Conservation (phyloP, 2,329 filamentous ascomycete genomes). For the Apiospora kogelbergensis region DNA sequence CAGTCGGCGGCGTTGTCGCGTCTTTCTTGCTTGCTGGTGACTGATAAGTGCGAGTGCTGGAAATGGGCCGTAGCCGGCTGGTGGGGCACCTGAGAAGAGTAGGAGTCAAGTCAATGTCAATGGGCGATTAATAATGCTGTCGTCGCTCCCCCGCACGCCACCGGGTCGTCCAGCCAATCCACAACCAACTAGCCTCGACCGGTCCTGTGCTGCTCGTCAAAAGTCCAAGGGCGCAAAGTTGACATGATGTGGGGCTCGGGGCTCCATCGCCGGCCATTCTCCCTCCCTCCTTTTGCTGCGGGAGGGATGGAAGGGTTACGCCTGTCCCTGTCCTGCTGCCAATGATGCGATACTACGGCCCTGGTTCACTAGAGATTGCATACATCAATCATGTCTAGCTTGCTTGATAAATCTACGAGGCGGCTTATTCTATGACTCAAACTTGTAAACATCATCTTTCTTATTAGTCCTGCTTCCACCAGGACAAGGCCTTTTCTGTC, state of each 20-base stretch:
- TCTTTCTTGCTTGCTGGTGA: background rate
- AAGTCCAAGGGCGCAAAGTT: background rate
- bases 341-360: background rate
- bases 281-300: background rate
- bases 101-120: background rate
- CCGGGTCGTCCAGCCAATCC: background rate
- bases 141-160: background rate
- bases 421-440: background rate
- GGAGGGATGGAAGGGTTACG: background rate
- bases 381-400: background rate
- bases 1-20: constrained; percentile 1
- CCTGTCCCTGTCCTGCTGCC: background rate
- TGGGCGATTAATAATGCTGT: background rate
- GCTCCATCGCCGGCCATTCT: background rate
- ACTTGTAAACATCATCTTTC: background rate
- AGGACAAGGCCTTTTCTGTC: background rate
- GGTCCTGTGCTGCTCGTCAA: background rate
- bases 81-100: background rate
- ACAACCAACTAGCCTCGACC: background rate
- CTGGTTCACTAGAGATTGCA: background rate
- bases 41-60: background rate
- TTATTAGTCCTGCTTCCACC: background rate
- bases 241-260: constrained; percentile 1
- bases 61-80: background rate
- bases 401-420: background rate